Percentiles rank a stretch among this genome's conserved stretches.
phyloP scores from a whole-genome alignment of 805 yeast genomes.

The Zygosaccharomyces bailii region DNA sequence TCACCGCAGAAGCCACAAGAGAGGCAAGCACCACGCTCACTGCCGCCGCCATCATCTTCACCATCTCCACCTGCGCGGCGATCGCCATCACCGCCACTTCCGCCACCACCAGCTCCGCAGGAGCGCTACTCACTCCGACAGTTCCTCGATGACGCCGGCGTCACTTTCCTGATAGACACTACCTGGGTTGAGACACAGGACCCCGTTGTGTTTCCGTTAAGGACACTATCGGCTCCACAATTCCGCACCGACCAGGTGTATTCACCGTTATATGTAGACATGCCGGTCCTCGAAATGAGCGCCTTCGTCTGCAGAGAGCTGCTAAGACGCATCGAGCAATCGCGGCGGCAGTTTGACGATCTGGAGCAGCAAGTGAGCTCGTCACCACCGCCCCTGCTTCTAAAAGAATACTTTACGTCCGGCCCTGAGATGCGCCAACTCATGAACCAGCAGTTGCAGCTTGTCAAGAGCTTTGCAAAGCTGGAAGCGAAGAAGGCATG shows the following conservation, averaged over 20 bases:
- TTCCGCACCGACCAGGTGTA: constrained; percentile 17
- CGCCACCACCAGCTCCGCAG: background rate
- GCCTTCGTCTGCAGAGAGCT: constrained; percentile 55
- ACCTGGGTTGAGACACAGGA: constrained; percentile 13
- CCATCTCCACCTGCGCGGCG: constrained; percentile 12
- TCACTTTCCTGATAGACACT: constrained; percentile 20
- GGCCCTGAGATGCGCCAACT: constrained; percentile 38
- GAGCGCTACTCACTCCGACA: constrained; percentile 14
- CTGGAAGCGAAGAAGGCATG: constrained; percentile 53
- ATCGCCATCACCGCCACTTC: background rate
- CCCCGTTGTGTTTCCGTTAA: constrained; percentile 13
- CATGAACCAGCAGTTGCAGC: constrained; percentile 47
- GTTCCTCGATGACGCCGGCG: constrained; percentile 23
- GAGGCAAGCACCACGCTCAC: too few species aligned
- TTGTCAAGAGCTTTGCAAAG: constrained; percentile 49
- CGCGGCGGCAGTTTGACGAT: constrained; percentile 45
- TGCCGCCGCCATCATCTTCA: background rate
- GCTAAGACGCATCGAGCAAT: constrained; percentile 48
- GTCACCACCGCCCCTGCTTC: constrained; percentile 48
- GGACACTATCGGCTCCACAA: constrained; percentile 6
- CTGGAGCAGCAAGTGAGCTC: constrained; percentile 44
- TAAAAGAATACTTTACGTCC: constrained; percentile 47
- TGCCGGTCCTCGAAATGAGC: constrained; percentile 42
- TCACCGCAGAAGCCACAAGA: constrained; percentile 9
- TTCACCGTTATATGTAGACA: constrained; percentile 24